These are phyloP conservation scores for Dioscorea cayenensis DNA, from an alignment of 116 monocot species.

Conservation along the genomic window DNA sequence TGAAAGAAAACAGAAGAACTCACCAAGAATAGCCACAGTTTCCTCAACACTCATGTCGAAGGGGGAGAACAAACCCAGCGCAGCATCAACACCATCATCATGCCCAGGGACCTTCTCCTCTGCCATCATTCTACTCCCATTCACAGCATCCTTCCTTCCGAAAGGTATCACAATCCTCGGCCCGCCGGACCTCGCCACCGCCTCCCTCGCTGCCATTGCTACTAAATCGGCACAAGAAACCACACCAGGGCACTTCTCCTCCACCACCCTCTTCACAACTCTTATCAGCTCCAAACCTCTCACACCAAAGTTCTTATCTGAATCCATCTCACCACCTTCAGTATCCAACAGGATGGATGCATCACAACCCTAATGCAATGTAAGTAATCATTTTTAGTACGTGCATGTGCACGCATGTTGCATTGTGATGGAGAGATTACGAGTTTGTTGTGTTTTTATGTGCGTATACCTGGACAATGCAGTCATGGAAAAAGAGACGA, in stretches of 20 bases:
- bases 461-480: constrained; percentile 18
- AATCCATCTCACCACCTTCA: neutral
- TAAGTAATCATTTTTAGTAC: no score
- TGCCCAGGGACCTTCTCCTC: neutral
- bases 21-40: neutral
- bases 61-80: neutral
- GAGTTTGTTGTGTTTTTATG: no score
- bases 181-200: neutral
- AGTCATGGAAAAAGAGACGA: constrained; percentile 26
- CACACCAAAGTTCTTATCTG: neutral
- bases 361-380: neutral
- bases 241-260: neutral
- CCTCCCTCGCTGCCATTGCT: neutral
- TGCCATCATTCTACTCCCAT: neutral
- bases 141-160: neutral
- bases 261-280: neutral
- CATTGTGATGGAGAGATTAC: no score
- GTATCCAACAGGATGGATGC: neutral
- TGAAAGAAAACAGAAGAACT: neutral
- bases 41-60: neutral
- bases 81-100: neutral
- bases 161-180: neutral
- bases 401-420: no score
- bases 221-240: neutral
- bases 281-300: neutral